Base-by-base conservation (phyloP, 495 filamentous ascomycete genomes). In the Penicillium salamii region DNA sequence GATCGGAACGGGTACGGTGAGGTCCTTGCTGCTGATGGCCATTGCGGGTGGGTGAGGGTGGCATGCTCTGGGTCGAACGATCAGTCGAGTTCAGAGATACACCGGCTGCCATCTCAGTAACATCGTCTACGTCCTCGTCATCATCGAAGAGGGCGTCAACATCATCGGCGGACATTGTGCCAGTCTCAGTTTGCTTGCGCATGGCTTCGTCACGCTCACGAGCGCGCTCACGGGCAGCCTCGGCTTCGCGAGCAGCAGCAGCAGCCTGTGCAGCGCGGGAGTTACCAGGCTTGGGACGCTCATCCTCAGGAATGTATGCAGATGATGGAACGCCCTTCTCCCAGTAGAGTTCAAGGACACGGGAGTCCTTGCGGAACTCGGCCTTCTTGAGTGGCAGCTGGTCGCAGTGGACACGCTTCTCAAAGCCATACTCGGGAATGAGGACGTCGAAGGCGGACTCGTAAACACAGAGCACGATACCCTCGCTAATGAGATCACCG, bases 351-450 rank as follows among this genome's bases (percentile, higher is more conserved):
- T 98, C 93, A 41, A 98, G 75, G 23, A 97, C 80, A 48, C 93
- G 83, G 68, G 89, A 86, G 58, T 92, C 89, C 79, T 97, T 98
- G 65, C 95, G 84, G 68, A 90, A 98, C 66, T 98, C 93, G 15
- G 93, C 93, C 78, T 98, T 98, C 81, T 97, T 96, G 53, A 98
- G 74, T 12, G 93, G 93, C 55, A 98, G 78, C 75, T 97, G 93
- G 65, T 98, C 93, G 63, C 93, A 98, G 68, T 98, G 93, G 44
- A 98, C 93, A 54, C 93, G 89, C 82, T 98, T 98, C 77, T 98
- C 93, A 53, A 98, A 97, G 36, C 93, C 93, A 69, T 88, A 98
- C 59, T 98, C 95, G 20, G 93, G 95, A 63, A 98, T 97, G 51
- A 98, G 81, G 46, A 98, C 90, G 67, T 98, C 93, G 61, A 98